These are phyloP conservation scores for Ascoidea rubescens DNA, from an alignment of 805 yeast species.

Conservation along the genomic window DNA sequence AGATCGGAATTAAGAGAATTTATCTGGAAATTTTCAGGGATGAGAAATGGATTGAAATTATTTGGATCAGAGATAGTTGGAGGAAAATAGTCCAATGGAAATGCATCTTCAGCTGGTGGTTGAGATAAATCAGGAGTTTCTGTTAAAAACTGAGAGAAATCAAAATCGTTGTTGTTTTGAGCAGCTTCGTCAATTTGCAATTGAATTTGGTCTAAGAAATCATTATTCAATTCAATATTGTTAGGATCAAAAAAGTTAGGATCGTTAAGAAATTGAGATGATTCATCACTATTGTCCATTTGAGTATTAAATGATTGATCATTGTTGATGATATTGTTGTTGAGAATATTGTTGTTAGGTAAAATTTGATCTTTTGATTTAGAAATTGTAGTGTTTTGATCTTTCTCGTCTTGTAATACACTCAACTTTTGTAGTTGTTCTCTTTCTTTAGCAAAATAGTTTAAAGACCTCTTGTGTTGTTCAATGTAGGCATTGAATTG, in stretches of 20 bases:
- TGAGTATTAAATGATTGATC: too few relatives aligned
- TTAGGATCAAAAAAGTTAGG: background rate
- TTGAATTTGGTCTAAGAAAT: background rate
- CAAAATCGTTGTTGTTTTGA: too few relatives aligned
- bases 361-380: background rate
- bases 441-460: background rate
- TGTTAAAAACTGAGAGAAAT: too few relatives aligned
- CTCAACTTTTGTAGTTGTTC: constrained; percentile 1
- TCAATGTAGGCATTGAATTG: constrained; percentile 35
- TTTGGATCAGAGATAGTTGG: background rate
- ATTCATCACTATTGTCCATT: background rate
- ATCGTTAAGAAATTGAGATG: background rate
- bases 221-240: too few relatives aligned
- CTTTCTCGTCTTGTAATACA: background rate
- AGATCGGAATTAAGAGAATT: too few relatives aligned
- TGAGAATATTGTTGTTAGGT: too few relatives aligned
- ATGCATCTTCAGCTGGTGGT: constrained; percentile 2
- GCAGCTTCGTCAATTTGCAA: background rate
- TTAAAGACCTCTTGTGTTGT: constrained; percentile 13
- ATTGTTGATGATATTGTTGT: too few relatives aligned
- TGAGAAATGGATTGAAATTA: too few relatives aligned
- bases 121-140: background rate
- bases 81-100: background rate
- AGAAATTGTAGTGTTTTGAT: too few relatives aligned
- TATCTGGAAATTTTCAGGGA: background rate